Conservation (phyloP, 306 rosid genomes). For the Heteromeles arbutifolia region DNA sequence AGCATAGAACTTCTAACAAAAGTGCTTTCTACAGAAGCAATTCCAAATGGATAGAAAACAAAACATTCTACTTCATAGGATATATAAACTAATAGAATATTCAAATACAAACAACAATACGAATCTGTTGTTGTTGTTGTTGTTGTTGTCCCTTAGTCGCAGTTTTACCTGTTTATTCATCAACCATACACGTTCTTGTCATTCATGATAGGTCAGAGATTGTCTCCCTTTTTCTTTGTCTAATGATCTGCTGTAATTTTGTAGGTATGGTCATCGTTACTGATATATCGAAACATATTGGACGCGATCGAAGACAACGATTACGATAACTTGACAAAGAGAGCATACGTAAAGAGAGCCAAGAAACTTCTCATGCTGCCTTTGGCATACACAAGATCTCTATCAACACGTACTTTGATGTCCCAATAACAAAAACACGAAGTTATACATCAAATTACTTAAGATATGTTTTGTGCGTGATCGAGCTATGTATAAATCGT, state of each 20-base stretch:
- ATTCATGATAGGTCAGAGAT: not conserved
- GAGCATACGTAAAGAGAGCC: slow-evolving; percentile 64
- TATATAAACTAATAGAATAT: not conserved
- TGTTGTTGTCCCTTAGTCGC: not conserved
- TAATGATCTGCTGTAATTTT: slow-evolving; percentile 3
- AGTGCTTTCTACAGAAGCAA: not conserved
- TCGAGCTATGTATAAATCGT: not conserved
- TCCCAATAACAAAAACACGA: not conserved
- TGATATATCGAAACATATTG: slow-evolving; percentile 62
- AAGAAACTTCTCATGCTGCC: slow-evolving; percentile 63
- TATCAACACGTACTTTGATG: slow-evolving; percentile 8
- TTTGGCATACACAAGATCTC: slow-evolving; percentile 58
- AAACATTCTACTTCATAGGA: not conserved
- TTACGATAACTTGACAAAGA: slow-evolving; percentile 67
- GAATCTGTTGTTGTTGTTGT: not conserved
- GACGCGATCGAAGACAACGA: slow-evolving; percentile 78
- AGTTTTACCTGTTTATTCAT: not conserved
- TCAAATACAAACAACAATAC: not conserved
- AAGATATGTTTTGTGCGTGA: not conserved
- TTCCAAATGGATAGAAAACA: not conserved
- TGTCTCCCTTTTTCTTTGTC: not conserved
- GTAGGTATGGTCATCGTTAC: slow-evolving; percentile 80
- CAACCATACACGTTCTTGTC: not conserved
- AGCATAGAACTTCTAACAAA: not conserved
- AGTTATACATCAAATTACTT: not conserved